Evolutionary conservation across 257 asterid species (phyloP), one percentile per base, ranked within the genome.

Genomic region (Galeopsis tetrahit): DNA sequence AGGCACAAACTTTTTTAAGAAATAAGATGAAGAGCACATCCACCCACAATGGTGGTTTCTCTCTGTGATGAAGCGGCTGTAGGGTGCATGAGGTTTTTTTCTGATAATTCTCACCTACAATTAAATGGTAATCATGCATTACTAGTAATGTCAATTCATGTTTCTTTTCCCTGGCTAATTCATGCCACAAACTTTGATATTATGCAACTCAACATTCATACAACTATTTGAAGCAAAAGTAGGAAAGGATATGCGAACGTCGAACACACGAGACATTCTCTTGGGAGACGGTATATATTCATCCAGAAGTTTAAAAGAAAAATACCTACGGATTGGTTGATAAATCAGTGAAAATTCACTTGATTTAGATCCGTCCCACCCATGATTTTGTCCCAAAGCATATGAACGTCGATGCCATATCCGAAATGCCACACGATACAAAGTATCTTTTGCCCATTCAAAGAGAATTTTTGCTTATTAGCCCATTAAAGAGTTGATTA

Each of bases 401-500:
- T n/a, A n/a, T n/a, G n/a, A n/a, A n/a, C n/a, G n/a, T n/a, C n/a
- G n/a, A n/a, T n/a, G n/a, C n/a, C n/a, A n/a, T n/a, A n/a, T n/a
- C n/a, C 28, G 1, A 21, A 21, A 1, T 21, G 28, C 0, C 28
- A 21, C 28, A 21, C 28, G 1, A 21, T 21, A 21, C 28, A 39
- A 40, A 59, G 51, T 42, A 62, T 21, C 35, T 40, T 56, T 63
- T 70, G 60, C 72, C 40, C 13, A 6, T 43, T 7, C 69, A 49
- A 70, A 15, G 36, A 72, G 70, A 63, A 66, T 15, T 38, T 66
- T 11, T 35, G 43, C 60, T 55, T 56, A 66, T 42, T 62, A 90
- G 74, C 59, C 52, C 57, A 74, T 78, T 69, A 44, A 87, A 77
- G 69, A 84, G 70, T 73, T 76, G 76, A 52, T 7, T 44, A 55